These are phyloP conservation scores for Globisporangium yorkense DNA, from an alignment of 352 stramenopile species.

Conservation along the genomic window DNA sequence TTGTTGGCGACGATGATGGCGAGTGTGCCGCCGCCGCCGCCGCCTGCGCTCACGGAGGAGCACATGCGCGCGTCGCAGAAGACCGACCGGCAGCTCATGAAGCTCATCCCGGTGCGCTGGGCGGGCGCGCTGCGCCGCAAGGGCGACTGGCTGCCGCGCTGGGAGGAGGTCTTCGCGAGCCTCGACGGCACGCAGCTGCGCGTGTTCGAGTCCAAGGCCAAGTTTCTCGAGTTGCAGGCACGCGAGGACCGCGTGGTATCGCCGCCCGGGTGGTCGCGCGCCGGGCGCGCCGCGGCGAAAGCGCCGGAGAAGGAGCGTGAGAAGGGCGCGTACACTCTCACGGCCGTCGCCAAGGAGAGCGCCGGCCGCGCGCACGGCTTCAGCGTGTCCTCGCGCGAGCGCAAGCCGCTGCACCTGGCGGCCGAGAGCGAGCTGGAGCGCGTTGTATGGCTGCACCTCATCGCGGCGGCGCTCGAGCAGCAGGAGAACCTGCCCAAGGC, in stretches of 20 bases:
- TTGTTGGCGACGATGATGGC: not conserved
- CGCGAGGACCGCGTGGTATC: conserved; percentile 22
- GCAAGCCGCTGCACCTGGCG: conserved; percentile 53
- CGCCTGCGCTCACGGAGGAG: conserved; percentile 20
- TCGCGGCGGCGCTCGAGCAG: conserved; percentile 59
- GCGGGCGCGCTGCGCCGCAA: conserved; percentile 60
- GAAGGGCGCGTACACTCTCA: conserved; percentile 45
- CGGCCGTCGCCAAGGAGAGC: conserved; percentile 49
- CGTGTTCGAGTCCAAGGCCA: conserved; percentile 60
- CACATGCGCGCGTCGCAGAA: conserved; percentile 26
- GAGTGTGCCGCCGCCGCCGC: not conserved
- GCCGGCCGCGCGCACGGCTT: conserved; percentile 56
- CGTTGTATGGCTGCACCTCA: conserved; percentile 68
- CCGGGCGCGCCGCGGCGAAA: conserved; percentile 2
- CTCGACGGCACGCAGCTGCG: conserved; percentile 56
- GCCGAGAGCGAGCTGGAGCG: conserved; percentile 68
- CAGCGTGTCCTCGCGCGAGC: conserved; percentile 41
- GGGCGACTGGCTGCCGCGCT: conserved; percentile 73
- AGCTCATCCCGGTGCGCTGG: conserved; percentile 67
- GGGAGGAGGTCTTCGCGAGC: conserved; percentile 65
- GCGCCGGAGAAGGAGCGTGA: conserved; percentile 29
- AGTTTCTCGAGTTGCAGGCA: conserved; percentile 40
- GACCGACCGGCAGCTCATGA: conserved; percentile 31
- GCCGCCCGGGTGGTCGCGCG: conserved; percentile 8
- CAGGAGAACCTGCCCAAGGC: conserved; percentile 33